These are phyloP conservation scores for Austroboletus niveus DNA, from an alignment of 1,284 basidiomycete species.

Conservation along the genomic window DNA sequence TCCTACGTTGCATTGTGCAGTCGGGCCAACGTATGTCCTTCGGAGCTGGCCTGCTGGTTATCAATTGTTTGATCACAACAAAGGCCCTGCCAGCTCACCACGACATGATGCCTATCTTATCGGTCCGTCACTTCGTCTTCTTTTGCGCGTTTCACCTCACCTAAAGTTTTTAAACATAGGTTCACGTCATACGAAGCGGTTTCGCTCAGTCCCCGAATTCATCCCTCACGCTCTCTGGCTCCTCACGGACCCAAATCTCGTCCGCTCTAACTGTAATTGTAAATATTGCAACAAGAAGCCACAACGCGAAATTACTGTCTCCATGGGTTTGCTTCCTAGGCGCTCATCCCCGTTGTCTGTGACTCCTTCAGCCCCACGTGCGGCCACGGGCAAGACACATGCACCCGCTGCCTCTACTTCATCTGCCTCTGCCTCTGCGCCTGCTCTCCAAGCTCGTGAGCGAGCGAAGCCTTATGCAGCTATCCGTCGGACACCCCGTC, in stretches of 20 bases:
- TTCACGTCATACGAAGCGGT: slow-evolving; percentile 46
- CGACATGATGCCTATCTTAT: slow-evolving; percentile 76
- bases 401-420: neutral
- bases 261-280: slow-evolving; percentile 60
- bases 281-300: slow-evolving; percentile 74
- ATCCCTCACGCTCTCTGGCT: slow-evolving; percentile 81
- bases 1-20: slow-evolving; percentile 33
- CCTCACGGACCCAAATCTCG: slow-evolving; percentile 49
- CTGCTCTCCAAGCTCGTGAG: slow-evolving; percentile 20
- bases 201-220: slow-evolving; percentile 79
- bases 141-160: neutral
- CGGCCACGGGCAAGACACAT: slow-evolving; percentile 1
- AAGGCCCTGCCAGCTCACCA: slow-evolving; percentile 50
- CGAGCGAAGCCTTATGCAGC: slow-evolving; percentile 49
- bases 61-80: slow-evolving; percentile 71
- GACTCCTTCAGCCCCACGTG: slow-evolving; percentile 13
- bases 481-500: slow-evolving; percentile 51
- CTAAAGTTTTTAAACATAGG: slow-evolving; percentile 31
- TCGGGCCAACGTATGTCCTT: slow-evolving; percentile 56
- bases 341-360: slow-evolving; percentile 34
- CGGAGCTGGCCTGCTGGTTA: slow-evolving; percentile 66
- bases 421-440: slow-evolving; percentile 4
- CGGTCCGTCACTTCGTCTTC: slow-evolving; percentile 43
- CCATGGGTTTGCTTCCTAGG: slow-evolving; percentile 46
- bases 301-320: slow-evolving; percentile 65